These are phyloP conservation scores for Cercophora samala DNA, from an alignment of 495 filamentous ascomycete genomes.

Conservation along the genomic window DNA sequence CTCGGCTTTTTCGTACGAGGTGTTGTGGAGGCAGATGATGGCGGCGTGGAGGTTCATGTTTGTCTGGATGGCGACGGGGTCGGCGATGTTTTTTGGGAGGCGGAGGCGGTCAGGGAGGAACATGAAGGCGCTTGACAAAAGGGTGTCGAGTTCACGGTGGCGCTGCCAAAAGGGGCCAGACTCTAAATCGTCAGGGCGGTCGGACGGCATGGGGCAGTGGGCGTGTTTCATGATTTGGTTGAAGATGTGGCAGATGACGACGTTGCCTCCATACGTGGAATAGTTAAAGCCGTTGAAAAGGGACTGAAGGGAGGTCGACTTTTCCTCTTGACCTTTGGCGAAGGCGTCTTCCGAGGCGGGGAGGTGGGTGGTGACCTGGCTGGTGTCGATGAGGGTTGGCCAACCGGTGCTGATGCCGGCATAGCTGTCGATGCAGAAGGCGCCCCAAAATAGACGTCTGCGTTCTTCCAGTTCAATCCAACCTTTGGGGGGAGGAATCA, in stretches of 20 bases:
- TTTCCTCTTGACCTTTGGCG: constrained; percentile 32
- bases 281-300: constrained; percentile 38
- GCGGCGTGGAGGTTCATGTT: constrained; percentile 47
- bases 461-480: constrained; percentile 54
- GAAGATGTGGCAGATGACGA: constrained; percentile 42
- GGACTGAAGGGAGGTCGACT: constrained; percentile 34
- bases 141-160: constrained; percentile 47
- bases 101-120: constrained; percentile 43
- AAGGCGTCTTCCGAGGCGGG: constrained; percentile 46
- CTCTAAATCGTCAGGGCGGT: constrained; percentile 39
- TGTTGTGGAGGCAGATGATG: constrained; percentile 44
- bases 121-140: constrained; percentile 45
- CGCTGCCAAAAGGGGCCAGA: constrained; percentile 45
- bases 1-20: constrained; percentile 42
- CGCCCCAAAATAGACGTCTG: constrained; percentile 51
- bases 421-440: constrained; percentile 51
- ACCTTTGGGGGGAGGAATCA: constrained; percentile 36
- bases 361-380: constrained; percentile 45
- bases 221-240: constrained; percentile 41
- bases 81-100: constrained; percentile 35
- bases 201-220: constrained; percentile 38
- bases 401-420: constrained; percentile 47
- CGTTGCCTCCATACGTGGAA: constrained; percentile 40
- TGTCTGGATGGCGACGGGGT: constrained; percentile 40
- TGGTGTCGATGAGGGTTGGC: constrained; percentile 42